Evolutionary conservation across 208 protist species (phyloP).

Genomic region (Acanthamoeba divionensis): DNA sequence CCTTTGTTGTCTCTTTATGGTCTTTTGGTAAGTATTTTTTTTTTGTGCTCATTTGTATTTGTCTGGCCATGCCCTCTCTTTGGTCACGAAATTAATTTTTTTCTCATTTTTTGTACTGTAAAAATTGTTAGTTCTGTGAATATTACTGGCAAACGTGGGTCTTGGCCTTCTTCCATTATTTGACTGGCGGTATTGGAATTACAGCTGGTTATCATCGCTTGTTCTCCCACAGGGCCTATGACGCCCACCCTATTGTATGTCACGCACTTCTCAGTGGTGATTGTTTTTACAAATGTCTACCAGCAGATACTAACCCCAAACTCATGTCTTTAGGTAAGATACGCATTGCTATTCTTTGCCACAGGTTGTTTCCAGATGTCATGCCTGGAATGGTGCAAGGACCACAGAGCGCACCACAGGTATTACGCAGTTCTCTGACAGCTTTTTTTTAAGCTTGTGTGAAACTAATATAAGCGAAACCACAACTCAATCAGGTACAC

Average conservation of each 20-base stretch:
- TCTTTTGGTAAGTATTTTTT: too few relatives aligned
- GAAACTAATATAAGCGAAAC: too few relatives aligned
- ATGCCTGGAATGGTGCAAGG: constrained; percentile 64
- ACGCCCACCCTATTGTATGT: constrained; percentile 56
- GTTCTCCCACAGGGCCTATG: constrained; percentile 71
- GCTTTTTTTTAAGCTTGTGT: too few relatives aligned
- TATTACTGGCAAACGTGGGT: constrained; percentile 51
- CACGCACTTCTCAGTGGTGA: neutral
- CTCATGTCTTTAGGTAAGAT: neutral
- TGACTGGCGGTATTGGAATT: constrained; percentile 69
- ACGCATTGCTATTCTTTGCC: constrained; percentile 50
- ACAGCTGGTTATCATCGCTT: constrained; percentile 78
- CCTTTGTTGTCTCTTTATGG: constrained; percentile 57
- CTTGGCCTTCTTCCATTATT: constrained; percentile 56
- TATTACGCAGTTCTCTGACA: neutral
- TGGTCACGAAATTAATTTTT: too few relatives aligned
- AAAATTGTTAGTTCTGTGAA: too few relatives aligned
- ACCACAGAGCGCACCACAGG: constrained; percentile 77
- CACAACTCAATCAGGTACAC: constrained; percentile 56
- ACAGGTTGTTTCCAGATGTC: constrained; percentile 60
- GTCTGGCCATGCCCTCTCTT: too few relatives aligned
- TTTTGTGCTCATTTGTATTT: too few relatives aligned
- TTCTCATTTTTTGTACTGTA: too few relatives aligned
- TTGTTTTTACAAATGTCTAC: constrained; percentile 5
- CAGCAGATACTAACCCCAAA: neutral